Conservation (phyloP, 441 rosid genomes). For the Pelargonium australe region DNA sequence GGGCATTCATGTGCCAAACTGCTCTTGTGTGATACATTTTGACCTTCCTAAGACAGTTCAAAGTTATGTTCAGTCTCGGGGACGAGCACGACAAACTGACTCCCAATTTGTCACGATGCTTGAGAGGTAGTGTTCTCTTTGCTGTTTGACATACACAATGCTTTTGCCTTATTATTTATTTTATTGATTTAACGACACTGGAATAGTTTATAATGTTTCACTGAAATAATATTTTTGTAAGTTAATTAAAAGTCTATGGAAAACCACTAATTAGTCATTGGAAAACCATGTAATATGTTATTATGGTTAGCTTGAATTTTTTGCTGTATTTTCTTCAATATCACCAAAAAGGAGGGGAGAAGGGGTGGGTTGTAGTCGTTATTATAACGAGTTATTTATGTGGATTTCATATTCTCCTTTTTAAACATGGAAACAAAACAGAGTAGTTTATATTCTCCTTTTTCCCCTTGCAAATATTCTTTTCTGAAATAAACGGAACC, state of each 20-base stretch:
- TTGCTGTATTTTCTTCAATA: too few relatives aligned
- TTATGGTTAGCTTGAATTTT: too few relatives aligned
- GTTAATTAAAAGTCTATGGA: not conserved
- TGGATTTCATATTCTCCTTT: too few relatives aligned
- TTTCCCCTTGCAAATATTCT: too few relatives aligned
- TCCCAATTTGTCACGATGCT: constrained; percentile 68
- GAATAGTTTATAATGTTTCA: not conserved
- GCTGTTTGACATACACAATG: not conserved
- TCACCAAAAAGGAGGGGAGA: too few relatives aligned
- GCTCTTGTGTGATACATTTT: constrained; percentile 63
- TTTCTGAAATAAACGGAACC: too few relatives aligned
- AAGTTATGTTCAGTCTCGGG: constrained; percentile 75
- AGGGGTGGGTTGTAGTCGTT: too few relatives aligned
- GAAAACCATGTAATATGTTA: too few relatives aligned
- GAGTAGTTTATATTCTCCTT: too few relatives aligned
- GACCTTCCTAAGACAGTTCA: constrained; percentile 84
- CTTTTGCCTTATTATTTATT: not conserved
- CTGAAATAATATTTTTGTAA: not conserved
- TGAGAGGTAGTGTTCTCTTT: constrained; percentile 45
- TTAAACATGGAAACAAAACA: too few relatives aligned
- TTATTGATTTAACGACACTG: not conserved
- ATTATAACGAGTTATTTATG: too few relatives aligned
- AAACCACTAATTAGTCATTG: too few relatives aligned
- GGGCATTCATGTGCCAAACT: constrained; percentile 65
- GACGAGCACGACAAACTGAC: constrained; percentile 61